Conservation (phyloP, 2,329 filamentous ascomycete species). For the Ophiostoma himal-ulmi region DNA sequence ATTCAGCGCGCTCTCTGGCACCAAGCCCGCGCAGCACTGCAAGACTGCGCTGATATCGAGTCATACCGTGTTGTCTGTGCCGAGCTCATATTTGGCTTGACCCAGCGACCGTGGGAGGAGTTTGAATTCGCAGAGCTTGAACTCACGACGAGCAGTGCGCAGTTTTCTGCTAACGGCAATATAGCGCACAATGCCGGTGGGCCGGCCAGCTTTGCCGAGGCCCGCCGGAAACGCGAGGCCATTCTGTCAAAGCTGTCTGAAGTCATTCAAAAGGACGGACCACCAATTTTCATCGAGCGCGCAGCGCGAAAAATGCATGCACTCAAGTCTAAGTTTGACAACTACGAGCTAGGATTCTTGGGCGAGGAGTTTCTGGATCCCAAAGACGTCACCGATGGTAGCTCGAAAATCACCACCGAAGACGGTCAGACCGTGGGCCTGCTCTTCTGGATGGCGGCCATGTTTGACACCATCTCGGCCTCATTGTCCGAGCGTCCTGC, state of each 20-base stretch:
- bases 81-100: conserved; percentile 37
- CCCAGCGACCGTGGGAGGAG: conserved; percentile 33
- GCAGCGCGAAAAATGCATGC: conserved; percentile 38
- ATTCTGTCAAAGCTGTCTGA: conserved; percentile 23
- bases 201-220: neutral
- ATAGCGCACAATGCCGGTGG: neutral
- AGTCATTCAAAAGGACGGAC: conserved; percentile 29
- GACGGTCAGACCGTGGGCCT: conserved; percentile 45
- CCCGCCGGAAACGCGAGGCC: conserved; percentile 15
- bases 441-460: conserved; percentile 53
- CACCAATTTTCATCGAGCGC: conserved; percentile 36
- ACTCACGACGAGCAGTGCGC: conserved; percentile 12
- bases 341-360: conserved; percentile 21
- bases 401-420: conserved; percentile 14
- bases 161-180: conserved; percentile 4
- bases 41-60: conserved; percentile 35
- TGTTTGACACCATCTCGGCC: conserved; percentile 53
- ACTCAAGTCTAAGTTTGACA: conserved; percentile 35
- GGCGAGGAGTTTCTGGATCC: neutral
- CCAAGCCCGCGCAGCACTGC: conserved; percentile 35
- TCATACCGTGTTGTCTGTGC: conserved; percentile 37
- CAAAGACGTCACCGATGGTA: conserved; percentile 6
- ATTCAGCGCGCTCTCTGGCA: conserved; percentile 37
- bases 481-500: conserved; percentile 43
- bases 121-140: conserved; percentile 22